phyloP scores from a whole-genome alignment of 2,329 filamentous ascomycete genomes.

The Gaeumannomyces sp. region DNA sequence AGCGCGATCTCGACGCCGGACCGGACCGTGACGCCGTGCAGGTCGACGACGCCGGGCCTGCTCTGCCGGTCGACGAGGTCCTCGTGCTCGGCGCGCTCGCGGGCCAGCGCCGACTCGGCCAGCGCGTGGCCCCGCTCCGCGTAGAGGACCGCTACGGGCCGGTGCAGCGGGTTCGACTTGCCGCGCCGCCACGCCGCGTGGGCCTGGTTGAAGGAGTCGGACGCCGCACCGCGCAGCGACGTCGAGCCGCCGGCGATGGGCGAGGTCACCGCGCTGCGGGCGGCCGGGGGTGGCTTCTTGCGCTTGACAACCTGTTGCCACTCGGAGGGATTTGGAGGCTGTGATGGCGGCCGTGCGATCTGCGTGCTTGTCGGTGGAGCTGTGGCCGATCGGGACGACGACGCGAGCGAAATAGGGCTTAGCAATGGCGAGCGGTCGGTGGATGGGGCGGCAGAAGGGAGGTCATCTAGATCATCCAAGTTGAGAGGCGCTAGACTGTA shows the following conservation, averaged over 20 bases:
- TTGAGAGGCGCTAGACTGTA: slow-evolving; percentile 33
- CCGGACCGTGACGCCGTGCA: slow-evolving; percentile 77
- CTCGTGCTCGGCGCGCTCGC: slow-evolving; percentile 64
- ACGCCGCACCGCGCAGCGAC: slow-evolving; percentile 5
- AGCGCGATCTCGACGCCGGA: slow-evolving; percentile 76
- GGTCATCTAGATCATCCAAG: slow-evolving; percentile 16
- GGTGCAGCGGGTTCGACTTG: slow-evolving; percentile 66
- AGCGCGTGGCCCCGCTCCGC: slow-evolving; percentile 62
- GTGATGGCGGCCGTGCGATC: neutral
- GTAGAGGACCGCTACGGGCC: slow-evolving; percentile 72
- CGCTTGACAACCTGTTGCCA: slow-evolving; percentile 6
- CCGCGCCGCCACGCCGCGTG: slow-evolving; percentile 39
- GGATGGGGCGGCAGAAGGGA: neutral
- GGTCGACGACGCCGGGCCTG: slow-evolving; percentile 63
- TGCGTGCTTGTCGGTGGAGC: neutral
- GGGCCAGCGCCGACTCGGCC: slow-evolving; percentile 47
- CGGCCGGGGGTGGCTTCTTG: slow-evolving; percentile 1
- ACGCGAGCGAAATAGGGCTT: neutral
- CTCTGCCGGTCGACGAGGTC: slow-evolving; percentile 64
- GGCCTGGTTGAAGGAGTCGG: slow-evolving; percentile 30
- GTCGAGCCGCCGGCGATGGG: slow-evolving; percentile 8
- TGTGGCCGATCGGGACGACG: neutral
- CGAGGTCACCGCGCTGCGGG: neutral
- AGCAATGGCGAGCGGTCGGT: neutral
- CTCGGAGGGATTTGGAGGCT: neutral